These are phyloP conservation scores for Tetrahymena borealis DNA, from an alignment of 73 alveolate genomes.

Conservation along the genomic window DNA sequence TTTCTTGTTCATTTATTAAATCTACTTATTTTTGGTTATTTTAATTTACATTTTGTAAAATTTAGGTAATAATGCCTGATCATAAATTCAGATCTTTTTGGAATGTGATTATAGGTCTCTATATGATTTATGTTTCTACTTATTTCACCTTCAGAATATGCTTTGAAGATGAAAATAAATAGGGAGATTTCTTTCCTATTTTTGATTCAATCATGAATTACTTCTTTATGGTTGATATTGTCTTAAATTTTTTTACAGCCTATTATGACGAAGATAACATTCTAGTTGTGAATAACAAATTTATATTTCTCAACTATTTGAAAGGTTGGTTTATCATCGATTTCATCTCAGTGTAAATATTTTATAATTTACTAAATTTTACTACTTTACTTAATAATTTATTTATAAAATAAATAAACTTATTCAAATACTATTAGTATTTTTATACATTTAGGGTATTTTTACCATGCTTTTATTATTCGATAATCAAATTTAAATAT, in stretches of 20 bases:
- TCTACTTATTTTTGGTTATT: too few species aligned
- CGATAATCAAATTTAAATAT: background rate
- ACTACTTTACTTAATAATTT: too few species aligned
- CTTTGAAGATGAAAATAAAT: constrained; percentile 18
- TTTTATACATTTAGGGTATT: background rate
- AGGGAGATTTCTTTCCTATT: background rate
- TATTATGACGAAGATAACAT: constrained; percentile 42
- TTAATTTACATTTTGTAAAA: too few species aligned
- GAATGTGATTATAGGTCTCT: constrained; percentile 40
- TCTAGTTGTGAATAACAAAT: constrained; percentile 25
- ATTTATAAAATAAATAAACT: too few species aligned
- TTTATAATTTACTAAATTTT: too few species aligned
- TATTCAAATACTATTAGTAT: background rate
- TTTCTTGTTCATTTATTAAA: too few species aligned
- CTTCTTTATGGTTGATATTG: constrained; percentile 32
- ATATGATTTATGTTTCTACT: constrained; percentile 46
- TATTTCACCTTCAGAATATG: constrained; percentile 39
- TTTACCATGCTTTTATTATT: background rate
- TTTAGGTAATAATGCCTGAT: constrained; percentile 38
- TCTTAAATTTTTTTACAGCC: constrained; percentile 45
- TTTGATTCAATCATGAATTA: constrained; percentile 23
- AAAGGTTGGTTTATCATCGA: constrained; percentile 47
- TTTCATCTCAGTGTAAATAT: constrained; percentile 13
- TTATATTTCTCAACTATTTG: constrained; percentile 21
- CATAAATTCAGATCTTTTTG: constrained; percentile 9